Evolutionary conservation across 1,284 basidiomycete genomes (phyloP).

Genomic region (Fomes fomentarius): DNA sequence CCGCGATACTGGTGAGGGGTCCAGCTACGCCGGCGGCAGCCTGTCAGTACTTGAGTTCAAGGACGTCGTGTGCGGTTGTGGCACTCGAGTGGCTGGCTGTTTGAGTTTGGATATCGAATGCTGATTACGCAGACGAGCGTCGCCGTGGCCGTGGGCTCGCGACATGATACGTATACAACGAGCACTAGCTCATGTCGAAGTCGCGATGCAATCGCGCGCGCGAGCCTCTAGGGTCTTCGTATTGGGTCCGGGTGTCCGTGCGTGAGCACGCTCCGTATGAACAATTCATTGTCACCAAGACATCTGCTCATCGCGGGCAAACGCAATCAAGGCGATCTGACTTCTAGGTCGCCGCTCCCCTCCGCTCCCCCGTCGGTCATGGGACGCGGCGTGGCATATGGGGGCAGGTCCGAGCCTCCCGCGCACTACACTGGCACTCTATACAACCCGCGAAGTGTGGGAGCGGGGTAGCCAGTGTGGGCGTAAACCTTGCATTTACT

Average conservation of each 20-base stretch:
- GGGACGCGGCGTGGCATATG: slow-evolving; percentile 15
- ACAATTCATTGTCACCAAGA: background rate
- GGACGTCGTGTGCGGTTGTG: slow-evolving; percentile 2
- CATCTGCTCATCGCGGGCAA: slow-evolving; percentile 9
- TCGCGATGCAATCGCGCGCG: slow-evolving; percentile 11
- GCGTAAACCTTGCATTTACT: slow-evolving; percentile 13
- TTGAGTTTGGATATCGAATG: too few species aligned
- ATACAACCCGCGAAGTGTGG: slow-evolving; percentile 13
- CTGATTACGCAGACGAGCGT: background rate
- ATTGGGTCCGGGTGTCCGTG: slow-evolving; percentile 15
- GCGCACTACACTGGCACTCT: too few species aligned
- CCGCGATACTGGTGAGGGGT: background rate
- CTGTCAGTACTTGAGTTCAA: background rate
- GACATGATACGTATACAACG: background rate
- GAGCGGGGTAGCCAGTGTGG: slow-evolving; percentile 12
- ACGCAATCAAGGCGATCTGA: slow-evolving; percentile 12
- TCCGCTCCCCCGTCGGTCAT: slow-evolving; percentile 20
- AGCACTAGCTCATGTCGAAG: background rate
- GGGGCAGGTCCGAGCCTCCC: slow-evolving; percentile 12
- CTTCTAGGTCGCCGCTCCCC: slow-evolving; percentile 19
- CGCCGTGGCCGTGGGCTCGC: background rate
- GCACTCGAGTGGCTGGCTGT: too few species aligned
- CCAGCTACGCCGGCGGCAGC: background rate
- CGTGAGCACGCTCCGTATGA: slow-evolving; percentile 2
- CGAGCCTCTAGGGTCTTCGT: slow-evolving; percentile 7